Evolutionary conservation across 257 asterid species (phyloP).

Genomic region (Mitragyna speciosa): DNA sequence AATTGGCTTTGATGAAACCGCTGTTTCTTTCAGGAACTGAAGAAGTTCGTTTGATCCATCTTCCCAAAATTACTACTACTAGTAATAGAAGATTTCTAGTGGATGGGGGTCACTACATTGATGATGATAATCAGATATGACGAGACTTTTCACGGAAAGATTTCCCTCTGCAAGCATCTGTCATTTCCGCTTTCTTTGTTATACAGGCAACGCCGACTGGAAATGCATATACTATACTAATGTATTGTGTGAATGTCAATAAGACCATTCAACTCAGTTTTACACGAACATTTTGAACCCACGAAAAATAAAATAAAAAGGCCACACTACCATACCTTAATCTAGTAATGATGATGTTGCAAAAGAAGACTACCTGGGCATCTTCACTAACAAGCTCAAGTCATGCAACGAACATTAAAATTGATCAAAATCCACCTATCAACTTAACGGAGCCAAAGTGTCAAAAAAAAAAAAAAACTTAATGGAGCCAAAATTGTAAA

Average conservation of each 20-base stretch:
- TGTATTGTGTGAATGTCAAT: not conserved
- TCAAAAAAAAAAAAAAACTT: too few relatives aligned
- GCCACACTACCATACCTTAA: not conserved
- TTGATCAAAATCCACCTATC: not conserved
- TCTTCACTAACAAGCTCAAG: not conserved
- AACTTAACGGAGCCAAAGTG: not conserved
- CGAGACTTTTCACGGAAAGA: not conserved
- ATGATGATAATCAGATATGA: not conserved
- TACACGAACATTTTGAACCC: not conserved
- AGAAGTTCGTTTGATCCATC: not conserved
- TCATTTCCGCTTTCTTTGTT: not conserved
- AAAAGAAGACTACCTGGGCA: not conserved
- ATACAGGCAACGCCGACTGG: not conserved
- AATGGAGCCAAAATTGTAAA: not conserved
- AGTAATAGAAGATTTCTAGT: not conserved
- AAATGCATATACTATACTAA: not conserved
- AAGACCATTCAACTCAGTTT: not conserved
- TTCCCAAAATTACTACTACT: not conserved
- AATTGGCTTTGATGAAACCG: not conserved
- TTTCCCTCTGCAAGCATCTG: not conserved
- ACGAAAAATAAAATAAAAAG: too few relatives aligned
- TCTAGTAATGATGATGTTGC: not conserved
- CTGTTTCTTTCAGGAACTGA: not conserved
- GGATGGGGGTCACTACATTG: not conserved
- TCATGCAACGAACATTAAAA: too few relatives aligned